Base-by-base conservation (phyloP, 2,329 filamentous ascomycete genomes). In the Monosporascus sp. region DNA sequence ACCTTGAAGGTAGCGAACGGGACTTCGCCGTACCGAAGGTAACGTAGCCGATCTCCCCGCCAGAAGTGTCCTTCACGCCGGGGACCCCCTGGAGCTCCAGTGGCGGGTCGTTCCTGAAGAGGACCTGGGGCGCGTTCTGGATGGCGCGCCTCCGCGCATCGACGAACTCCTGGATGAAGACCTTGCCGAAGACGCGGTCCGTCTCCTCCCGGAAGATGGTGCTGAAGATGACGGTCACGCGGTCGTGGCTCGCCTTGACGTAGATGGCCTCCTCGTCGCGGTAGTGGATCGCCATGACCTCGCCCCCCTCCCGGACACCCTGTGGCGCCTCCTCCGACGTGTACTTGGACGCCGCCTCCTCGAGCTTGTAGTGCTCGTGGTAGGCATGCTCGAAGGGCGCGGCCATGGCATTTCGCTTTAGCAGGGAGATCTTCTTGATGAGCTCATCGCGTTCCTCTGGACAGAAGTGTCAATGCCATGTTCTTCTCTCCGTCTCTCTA, bases 361-460 rank as follows among this genome's bases (percentile, higher is more conserved):
- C 86, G 59, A 99, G 76, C 59, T 85, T 82, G 67, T 92, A 88
- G 74, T 97, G 90, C 71, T 97, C 91, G 65, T 95, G 84, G 71
- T 97, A 99, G 22, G 95, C 94, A 68, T 92, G 88, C 76, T 99
- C 94, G 72, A 99, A 99, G 1, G 95, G 94, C 49, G 94, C 93
- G 57, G 94, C 95, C 94, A 99, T 97, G 62, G 90, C 91, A 72
- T 99, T 97, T 67, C 95, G 91, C 81, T 97, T 99, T 65, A 99
- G 76, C 60, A 99, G 79, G 56, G 92, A 90, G 66, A 97, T 87
- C 68, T 92, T 88, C 72, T 84, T 85, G 63, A 97, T 85, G 57
- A 99, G 78, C 57, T 91, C 92, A 66, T 96, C 91, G 62, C 87
- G 86, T 60, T 85, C 89, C 72, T 97, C 93, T 87, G 59, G 59